Percentiles rank a stretch among this genome's conserved stretches.
phyloP scores from a whole-genome alignment of 306 rosid genomes.

The Inga laurina region DNA sequence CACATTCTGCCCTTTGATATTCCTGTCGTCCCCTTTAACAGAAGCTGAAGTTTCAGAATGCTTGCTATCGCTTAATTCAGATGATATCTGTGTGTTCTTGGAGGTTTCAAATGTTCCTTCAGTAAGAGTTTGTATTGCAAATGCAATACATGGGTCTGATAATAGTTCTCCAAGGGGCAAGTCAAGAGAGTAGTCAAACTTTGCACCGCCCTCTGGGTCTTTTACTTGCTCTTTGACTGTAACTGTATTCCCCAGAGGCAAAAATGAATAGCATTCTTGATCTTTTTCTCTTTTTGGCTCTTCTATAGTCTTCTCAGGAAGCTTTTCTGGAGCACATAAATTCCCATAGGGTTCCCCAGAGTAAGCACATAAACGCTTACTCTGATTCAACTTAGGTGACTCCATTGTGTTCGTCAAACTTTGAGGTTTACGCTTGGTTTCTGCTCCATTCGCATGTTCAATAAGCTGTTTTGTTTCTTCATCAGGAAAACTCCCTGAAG shows the following conservation, averaged over 20 bases:
- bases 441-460: slow-evolving; percentile 23
- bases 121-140: slow-evolving; percentile 83
- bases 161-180: slow-evolving; percentile 60
- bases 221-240: slow-evolving; percentile 21
- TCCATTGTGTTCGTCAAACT: not conserved
- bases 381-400: slow-evolving; percentile 17
- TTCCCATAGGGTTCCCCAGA: not conserved
- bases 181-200: slow-evolving; percentile 41
- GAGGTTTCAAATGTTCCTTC: slow-evolving; percentile 49
- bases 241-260: slow-evolving; percentile 26
- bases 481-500: slow-evolving; percentile 22
- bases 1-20: slow-evolving; percentile 12
- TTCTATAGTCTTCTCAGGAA: slow-evolving; percentile 25
- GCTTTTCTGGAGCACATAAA: slow-evolving; percentile 24
- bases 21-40: slow-evolving; percentile 31
- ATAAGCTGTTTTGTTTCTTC: slow-evolving; percentile 28
- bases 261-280: slow-evolving; percentile 21
- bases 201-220: slow-evolving; percentile 30
- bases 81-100: slow-evolving; percentile 35
- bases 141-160: slow-evolving; percentile 90
- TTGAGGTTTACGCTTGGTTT: slow-evolving; percentile 24
- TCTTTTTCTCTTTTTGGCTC: slow-evolving; percentile 19
- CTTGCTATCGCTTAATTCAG: slow-evolving; percentile 20
- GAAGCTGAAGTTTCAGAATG: slow-evolving; percentile 29
- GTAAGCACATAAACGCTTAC: not conserved